phyloP scores from a whole-genome alignment of 129 eudicot genomes.

The Pseudognaphalium luteoalbum region DNA sequence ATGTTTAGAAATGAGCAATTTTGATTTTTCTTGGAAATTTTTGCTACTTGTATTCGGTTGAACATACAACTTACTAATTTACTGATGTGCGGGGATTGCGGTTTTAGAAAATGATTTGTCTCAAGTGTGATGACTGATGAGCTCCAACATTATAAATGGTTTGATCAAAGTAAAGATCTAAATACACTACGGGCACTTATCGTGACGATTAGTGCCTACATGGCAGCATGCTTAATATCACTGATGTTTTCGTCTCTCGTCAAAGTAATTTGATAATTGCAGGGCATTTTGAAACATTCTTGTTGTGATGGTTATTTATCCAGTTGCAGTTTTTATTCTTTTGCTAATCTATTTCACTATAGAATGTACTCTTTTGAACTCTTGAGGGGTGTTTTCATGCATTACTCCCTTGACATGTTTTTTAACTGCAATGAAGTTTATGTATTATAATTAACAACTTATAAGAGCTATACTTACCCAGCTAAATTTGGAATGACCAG shows the following conservation, averaged over 20 bases:
- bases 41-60: background rate
- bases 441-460: background rate
- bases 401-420: background rate
- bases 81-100: conserved; percentile 5
- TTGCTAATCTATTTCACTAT: background rate
- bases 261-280: background rate
- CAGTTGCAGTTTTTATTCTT: background rate
- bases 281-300: background rate
- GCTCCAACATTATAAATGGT: background rate
- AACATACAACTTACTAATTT: background rate
- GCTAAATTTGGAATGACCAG: conserved; percentile 38
- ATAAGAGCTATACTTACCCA: background rate
- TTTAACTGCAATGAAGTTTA: background rate
- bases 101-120: background rate
- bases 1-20: background rate
- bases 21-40: background rate
- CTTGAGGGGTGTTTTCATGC: background rate
- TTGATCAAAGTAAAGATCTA: background rate
- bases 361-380: background rate
- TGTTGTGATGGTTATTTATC: background rate
- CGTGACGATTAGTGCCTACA: background rate
- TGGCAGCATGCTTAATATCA: background rate
- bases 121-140: background rate
- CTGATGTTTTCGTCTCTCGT: background rate
- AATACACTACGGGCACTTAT: background rate